phyloP scores from a whole-genome alignment of 1,139 yeast species.

The Yamadazyma blattariae region DNA sequence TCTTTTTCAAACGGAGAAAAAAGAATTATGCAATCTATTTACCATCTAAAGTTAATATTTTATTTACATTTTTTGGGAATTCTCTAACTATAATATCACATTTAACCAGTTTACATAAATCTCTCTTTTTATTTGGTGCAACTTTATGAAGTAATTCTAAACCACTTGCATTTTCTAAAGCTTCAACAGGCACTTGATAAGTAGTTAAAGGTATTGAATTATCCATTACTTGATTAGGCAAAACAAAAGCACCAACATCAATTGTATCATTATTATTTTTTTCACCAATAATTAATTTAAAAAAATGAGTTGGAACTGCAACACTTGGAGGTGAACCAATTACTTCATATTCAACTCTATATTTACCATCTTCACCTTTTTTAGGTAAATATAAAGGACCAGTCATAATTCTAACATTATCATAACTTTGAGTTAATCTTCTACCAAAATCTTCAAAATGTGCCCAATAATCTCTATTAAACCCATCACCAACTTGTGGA shows the following conservation, averaged over 20 bases:
- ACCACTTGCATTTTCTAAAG: constrained; percentile 84
- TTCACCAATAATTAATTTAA: constrained; percentile 87
- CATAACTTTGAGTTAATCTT: constrained; percentile 64
- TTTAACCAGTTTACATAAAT: constrained; percentile 73
- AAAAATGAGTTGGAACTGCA: constrained; percentile 97
- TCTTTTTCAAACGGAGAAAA: no score
- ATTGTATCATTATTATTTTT: constrained; percentile 46
- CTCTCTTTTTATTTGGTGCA: constrained; percentile 56
- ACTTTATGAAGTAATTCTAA: constrained; percentile 73
- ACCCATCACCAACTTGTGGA: constrained; percentile 98
- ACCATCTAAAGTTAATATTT: constrained; percentile 22
- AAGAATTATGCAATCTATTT: constrained; percentile 11
- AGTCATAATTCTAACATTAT: constrained; percentile 79
- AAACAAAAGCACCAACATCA: constrained; percentile 87
- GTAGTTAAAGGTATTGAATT: constrained; percentile 67
- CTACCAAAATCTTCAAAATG: constrained; percentile 90
- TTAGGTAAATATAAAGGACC: constrained; percentile 93
- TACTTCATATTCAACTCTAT: constrained; percentile 81
- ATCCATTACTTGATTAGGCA: constrained; percentile 78
- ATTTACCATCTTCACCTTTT: constrained; percentile 60
- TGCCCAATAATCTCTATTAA: constrained; percentile 96
- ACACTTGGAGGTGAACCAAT: constrained; percentile 96
- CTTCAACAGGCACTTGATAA: constrained; percentile 87
- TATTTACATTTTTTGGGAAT: constrained; percentile 51
- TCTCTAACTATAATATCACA: constrained; percentile 86